Percentiles rank a stretch among this genome's conserved stretches.
Conservation (phyloP, 768 basidiomycete genomes). For the Hygrophorus pudorinus region DNA sequence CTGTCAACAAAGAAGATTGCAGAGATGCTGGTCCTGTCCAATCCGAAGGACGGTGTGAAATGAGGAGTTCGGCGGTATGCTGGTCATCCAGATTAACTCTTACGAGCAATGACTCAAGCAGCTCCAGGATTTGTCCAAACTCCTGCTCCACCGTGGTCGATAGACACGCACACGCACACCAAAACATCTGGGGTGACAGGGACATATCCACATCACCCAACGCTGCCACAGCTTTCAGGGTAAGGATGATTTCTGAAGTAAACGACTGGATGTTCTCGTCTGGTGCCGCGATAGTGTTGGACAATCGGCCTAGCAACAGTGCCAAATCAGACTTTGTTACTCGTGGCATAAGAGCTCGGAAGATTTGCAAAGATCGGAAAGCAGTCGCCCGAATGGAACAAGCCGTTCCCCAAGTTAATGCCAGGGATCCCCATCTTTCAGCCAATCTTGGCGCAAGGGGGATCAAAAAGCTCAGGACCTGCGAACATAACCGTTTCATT, state of each 20-base stretch:
- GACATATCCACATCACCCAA: constrained; percentile 46
- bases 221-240: constrained; percentile 53
- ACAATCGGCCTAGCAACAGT: constrained; percentile 70
- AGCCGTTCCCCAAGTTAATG: constrained; percentile 75
- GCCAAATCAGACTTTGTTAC: constrained; percentile 67
- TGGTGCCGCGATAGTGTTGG: constrained; percentile 70
- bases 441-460: constrained; percentile 62
- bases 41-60: constrained; percentile 55
- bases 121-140: constrained; percentile 54
- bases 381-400: constrained; percentile 82
- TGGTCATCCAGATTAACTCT: constrained; percentile 65
- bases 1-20: constrained; percentile 64
- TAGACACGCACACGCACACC: constrained; percentile 75
- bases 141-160: constrained; percentile 78
- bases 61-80: constrained; percentile 54
- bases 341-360: constrained; percentile 66
- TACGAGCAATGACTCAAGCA: constrained; percentile 55
- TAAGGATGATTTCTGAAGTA: constrained; percentile 73
- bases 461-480: constrained; percentile 56
- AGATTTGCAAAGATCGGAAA: constrained; percentile 85
- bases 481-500: constrained; percentile 58
- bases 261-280: constrained; percentile 76
- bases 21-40: constrained; percentile 61
- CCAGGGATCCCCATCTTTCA: constrained; percentile 71
- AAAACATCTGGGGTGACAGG: constrained; percentile 77